A percentile compares a stretch with the other conserved stretches of the same genome.
These are phyloP conservation scores for Lachnellula hyalina DNA, from an alignment of 2,329 filamentous ascomycete species.

Conservation along the genomic window DNA sequence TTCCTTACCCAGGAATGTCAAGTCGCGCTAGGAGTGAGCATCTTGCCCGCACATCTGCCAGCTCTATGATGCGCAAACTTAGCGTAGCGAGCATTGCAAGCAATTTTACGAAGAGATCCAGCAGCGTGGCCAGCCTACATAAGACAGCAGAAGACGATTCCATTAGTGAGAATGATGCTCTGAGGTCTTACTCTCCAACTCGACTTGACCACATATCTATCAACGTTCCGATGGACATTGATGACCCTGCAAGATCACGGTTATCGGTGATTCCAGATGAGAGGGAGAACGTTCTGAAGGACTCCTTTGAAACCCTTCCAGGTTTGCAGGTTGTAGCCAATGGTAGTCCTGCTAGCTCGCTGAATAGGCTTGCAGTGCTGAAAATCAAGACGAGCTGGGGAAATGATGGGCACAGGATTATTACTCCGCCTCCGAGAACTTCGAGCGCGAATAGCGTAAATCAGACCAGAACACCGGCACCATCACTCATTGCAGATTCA, in stretches of 20 bases:
- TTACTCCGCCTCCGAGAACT: conserved; percentile 24
- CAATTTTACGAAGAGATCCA: conserved; percentile 67
- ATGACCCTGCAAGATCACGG: conserved; percentile 17
- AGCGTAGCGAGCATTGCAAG: conserved; percentile 75
- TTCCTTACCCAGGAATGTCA: conserved; percentile 81
- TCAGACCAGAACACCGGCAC: conserved; percentile 9
- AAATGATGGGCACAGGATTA: conserved; percentile 23
- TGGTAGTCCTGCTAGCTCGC: conserved; percentile 17
- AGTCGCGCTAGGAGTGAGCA: conserved; percentile 60
- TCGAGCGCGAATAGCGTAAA: conserved; percentile 25
- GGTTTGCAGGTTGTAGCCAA: conserved; percentile 7
- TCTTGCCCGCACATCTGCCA: conserved; percentile 71
- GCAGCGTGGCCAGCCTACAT: conserved; percentile 28
- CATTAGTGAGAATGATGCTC: conserved; percentile 11
- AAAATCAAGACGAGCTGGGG: conserved; percentile 25
- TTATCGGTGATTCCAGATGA: conserved; percentile 27
- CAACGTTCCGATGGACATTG: conserved; percentile 15
- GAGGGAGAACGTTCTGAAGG: conserved; percentile 21
- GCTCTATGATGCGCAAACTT: conserved; percentile 81
- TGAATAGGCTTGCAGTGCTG: conserved; percentile 22
- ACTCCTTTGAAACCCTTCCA: conserved; percentile 18
- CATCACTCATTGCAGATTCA: conserved; percentile 13
- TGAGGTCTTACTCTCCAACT: conserved; percentile 7
- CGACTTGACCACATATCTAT: conserved; percentile 12
- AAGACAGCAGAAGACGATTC: conserved; percentile 22